Percentiles rank a stretch among this genome's conserved stretches.
These are phyloP conservation scores for Citrus cavaleriei DNA, from an alignment of 345 rosid genomes.

Conservation along the genomic window DNA sequence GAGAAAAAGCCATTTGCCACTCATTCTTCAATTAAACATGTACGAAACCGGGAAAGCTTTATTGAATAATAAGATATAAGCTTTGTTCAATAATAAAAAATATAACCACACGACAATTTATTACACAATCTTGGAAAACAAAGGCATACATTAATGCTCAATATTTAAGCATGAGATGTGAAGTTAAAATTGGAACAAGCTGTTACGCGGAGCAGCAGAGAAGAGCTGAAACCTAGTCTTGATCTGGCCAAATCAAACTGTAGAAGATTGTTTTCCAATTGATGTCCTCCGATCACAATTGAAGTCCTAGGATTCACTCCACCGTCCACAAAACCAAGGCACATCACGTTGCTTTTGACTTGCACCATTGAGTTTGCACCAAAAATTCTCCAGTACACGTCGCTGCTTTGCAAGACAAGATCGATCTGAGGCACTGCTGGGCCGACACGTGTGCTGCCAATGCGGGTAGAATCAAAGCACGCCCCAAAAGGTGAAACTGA, in stretches of 20 bases:
- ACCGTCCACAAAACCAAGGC: slow-evolving; percentile 22
- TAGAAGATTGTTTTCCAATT: slow-evolving; percentile 1
- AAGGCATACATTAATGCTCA: background rate
- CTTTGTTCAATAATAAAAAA: no score
- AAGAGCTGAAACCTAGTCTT: background rate
- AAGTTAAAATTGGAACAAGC: background rate
- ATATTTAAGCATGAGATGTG: background rate
- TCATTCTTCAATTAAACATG: no score
- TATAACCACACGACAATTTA: no score
- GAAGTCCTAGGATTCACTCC: background rate
- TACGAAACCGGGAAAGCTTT: no score
- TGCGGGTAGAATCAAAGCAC: slow-evolving; percentile 3
- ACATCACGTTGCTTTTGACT: slow-evolving; percentile 13
- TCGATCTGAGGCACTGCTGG: slow-evolving; percentile 12
- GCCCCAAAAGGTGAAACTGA: slow-evolving; percentile 15
- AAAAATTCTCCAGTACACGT: slow-evolving; percentile 14
- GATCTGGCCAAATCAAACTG: background rate
- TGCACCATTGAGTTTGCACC: slow-evolving; percentile 29
- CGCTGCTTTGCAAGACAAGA: slow-evolving; percentile 15
- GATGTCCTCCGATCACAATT: slow-evolving; percentile 18
- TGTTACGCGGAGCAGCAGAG: background rate
- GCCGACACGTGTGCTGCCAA: slow-evolving; percentile 7
- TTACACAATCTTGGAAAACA: no score
- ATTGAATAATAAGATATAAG: no score
- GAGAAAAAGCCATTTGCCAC: no score